Evolutionary conservation across 208 protist species (phyloP), one percentile per base, ranked within the genome.

Genomic region (Zelonia costaricensis): DNA sequence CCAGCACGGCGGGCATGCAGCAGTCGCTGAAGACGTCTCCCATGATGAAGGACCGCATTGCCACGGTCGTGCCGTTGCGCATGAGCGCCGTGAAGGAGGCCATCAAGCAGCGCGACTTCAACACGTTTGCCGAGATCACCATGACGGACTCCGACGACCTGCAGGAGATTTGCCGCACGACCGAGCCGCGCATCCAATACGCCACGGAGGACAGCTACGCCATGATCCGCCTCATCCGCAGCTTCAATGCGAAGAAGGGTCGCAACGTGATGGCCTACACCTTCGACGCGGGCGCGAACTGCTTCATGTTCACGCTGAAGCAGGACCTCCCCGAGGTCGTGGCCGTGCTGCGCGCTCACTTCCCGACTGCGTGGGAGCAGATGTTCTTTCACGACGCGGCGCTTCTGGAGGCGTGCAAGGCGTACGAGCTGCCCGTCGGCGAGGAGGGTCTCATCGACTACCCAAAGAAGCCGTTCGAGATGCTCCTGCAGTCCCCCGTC

Each of bases 281-380:
- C 13, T 99, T 99, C 74, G 98, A 99, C 73, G 99, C 99, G 4
- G 99, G 99, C 4, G 98, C 99, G 16, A 99, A 99, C 80, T 97
- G 97, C 40, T 98, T 99, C 53, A 78, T 99, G 65, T 99, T 99
- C 75, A 80, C 86, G 3, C 74, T 86, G n/a, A 85, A 91, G 46
- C 46, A 95, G 52, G 58, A 94, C 64, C 68, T 97, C n/a, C 74
- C 80, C 0, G 83, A 97, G 35, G 74, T 96, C 23, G 77, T 98
- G n/a, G 67, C 84, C 33, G 74, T 94, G 70, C 73, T 98, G 39
- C 62, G 85, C 16, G 82, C 92, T 31, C 89, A 96, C 76, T 98
- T 98, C 64, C 96, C 94, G 18, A 95, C 89, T 22, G 60, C 73
- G 9, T 73, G 58, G 47, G 81, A 86, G 22, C 62, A 77, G 40